Base-by-base conservation (phyloP, 164 flowering plant genomes). In the Berberis thunbergii region DNA sequence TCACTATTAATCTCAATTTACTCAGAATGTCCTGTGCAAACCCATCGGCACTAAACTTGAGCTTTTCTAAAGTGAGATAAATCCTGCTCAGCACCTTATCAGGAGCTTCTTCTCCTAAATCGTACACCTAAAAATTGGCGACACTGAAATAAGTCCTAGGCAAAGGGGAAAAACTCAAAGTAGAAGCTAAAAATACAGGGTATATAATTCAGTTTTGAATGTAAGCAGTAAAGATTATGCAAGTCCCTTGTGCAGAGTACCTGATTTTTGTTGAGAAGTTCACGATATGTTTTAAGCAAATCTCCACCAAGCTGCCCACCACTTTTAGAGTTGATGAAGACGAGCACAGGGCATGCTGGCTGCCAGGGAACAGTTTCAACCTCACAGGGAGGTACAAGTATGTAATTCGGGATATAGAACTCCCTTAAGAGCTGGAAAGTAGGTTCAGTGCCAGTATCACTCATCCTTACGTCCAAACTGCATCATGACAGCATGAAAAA, bases 261-360 rank as follows among this genome's bases (percentile, higher is more conserved):
- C 91, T 90, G 97, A 41, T 79, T 74, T 67, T 73, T 50, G 62
- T 86, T 90, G 45, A 86, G 91, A 73, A 90, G 79, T 43, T 71
- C 38, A 53, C 80, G 83, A 57, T 78, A 90, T 1, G 87, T 80
- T 4, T 58, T 39, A 50, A 88, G 75, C 73, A 90, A 86, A 46
- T 85, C 79, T 41, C 84, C 84, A 61, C 95, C 97, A 12, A 90
- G 80, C 75, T 90, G 97, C 41, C 92, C 97, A 45, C 95, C 97
- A 75, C 95, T 86, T 76, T 68, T 84, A 61, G 92, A 76, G 71
- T 87, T 90, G 55, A 90, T 78, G 70, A 90, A 90, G 54, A 86
- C 97, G 13, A 90, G 6, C 60, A 90, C 92, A 2, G 97, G 97
- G 69, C 87, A 83, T 2, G 61, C 48, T 7, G 94, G 94, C 50